phyloP scores from a whole-genome alignment of 2,329 filamentous ascomycete species.

The Aspergillus ibericus region DNA sequence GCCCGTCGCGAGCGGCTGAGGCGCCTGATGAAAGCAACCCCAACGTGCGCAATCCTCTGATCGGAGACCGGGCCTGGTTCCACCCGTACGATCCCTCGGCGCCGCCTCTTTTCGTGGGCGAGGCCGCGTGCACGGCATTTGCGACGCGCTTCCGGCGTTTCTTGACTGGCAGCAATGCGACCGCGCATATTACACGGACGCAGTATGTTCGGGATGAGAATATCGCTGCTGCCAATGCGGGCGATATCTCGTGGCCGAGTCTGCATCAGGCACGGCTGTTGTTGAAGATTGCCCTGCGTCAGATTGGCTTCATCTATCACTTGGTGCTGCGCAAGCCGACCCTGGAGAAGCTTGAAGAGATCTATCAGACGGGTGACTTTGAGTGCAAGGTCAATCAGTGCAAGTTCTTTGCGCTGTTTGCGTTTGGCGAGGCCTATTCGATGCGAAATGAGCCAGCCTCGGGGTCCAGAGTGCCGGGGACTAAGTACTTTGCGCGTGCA shows the following conservation, averaged over 20 bases:
- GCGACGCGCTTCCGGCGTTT: conserved; percentile 41
- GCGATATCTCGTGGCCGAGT: conserved; percentile 36
- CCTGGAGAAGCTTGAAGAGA: conserved; percentile 41
- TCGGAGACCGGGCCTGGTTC: conserved; percentile 40
- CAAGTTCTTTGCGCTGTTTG: conserved; percentile 49
- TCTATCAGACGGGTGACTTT: conserved; percentile 35
- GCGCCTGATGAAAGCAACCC: conserved; percentile 28
- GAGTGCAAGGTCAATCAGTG: conserved; percentile 40
- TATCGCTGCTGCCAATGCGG: conserved; percentile 30
- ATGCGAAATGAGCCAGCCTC: conserved; percentile 36
- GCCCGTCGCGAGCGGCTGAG: conserved; percentile 20
- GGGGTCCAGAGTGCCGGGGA: conserved; percentile 44
- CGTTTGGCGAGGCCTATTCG: conserved; percentile 48
- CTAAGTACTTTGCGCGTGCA: conserved; percentile 45
- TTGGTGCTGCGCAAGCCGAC: conserved; percentile 39
- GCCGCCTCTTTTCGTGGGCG: conserved; percentile 40
- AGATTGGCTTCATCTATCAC: conserved; percentile 39
- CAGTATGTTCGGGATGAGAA: conserved; percentile 36
- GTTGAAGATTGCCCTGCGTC: conserved; percentile 38
- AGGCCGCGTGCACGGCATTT: conserved; percentile 43
- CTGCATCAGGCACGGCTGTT: conserved; percentile 38
- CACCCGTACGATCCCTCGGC: conserved; percentile 36
- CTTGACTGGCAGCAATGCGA: conserved; percentile 32
- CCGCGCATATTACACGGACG: conserved; percentile 35
- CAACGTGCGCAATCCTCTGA: conserved; percentile 34